phyloP scores from a whole-genome alignment of 2,329 filamentous ascomycete species.

The Clonostachys byssicola region DNA sequence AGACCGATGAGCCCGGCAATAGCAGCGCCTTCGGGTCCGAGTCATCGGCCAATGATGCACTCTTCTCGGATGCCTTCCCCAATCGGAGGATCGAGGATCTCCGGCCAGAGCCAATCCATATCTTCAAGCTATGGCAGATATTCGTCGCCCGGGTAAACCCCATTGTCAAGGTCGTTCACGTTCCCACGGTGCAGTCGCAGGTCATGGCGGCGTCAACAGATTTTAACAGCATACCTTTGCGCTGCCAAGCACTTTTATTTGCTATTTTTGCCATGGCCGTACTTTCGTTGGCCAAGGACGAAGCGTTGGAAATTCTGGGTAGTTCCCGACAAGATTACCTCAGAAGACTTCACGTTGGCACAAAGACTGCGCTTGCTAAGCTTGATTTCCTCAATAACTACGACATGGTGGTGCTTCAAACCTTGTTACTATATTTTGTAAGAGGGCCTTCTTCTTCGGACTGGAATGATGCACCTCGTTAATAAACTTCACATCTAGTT shows the following conservation, averaged over 20 bases:
- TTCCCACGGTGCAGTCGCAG: conserved; percentile 62
- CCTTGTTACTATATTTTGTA: conserved; percentile 54
- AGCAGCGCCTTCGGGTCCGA: conserved; percentile 43
- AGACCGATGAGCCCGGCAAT: conserved; percentile 42
- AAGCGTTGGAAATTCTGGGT: conserved; percentile 49
- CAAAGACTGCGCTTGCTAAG: conserved; percentile 42
- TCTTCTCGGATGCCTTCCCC: conserved; percentile 37
- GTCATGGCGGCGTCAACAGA: conserved; percentile 59
- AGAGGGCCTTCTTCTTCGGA: conserved; percentile 1
- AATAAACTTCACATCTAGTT: conserved; percentile 26
- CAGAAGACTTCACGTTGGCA: conserved; percentile 45
- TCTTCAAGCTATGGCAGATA: conserved; percentile 70
- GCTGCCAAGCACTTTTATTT: conserved; percentile 58
- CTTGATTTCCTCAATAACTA: conserved; percentile 55
- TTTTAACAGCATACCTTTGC: conserved; percentile 48
- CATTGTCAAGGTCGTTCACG: conserved; percentile 67
- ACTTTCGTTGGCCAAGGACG: conserved; percentile 49
- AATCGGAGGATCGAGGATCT: conserved; percentile 39
- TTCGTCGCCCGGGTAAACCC: conserved; percentile 74
- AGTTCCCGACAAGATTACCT: conserved; percentile 44
- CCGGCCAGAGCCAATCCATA: conserved; percentile 61
- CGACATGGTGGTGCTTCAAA: conserved; percentile 56
- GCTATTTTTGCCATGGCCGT: conserved; percentile 61
- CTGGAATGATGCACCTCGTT: no score
- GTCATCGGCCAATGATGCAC: conserved; percentile 45